Base-by-base conservation (phyloP, 306 rosid genomes). In the Cucurbita argyrosperma region DNA sequence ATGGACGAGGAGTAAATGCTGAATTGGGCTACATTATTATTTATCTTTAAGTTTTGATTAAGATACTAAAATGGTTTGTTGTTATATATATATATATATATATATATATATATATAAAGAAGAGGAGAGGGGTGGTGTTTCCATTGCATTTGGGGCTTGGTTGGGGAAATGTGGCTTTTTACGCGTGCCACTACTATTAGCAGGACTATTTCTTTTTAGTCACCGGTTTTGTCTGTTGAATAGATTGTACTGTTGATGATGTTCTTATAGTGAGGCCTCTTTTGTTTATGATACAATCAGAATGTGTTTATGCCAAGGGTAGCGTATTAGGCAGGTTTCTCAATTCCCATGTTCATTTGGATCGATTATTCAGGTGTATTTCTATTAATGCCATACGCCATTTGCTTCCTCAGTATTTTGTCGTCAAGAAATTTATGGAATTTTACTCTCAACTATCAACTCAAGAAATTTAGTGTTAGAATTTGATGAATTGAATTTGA, bases 1-100 rank as follows among this genome's bases (percentile, higher is more conserved):
- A 79, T 79, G 91, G 99, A 94, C 26, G 99, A 91, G 86, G 97
- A 90, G 76, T 87, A 84, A 78, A 45, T 43, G 38, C 4, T 43
- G n/a, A 21, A 10, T 43, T 66, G 72, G 11, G 38, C 0, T 7
- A 43, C 5, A 19, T 6, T 45, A 1, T 45, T 18, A 66, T 19
- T 19, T 45, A 66, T 64, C 30, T 18, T 11, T 11, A 42, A 66
- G n/a, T 45, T 66, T 45, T 45, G 16, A 21, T 66, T 11, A 19
- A 66, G 72, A 45, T 45, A 45, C 54, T 6, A 3, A 66, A 45
- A 66, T 66, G 38, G 53, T 45, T 66, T 45, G 72, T 19, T 43
- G 18, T 47, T 9, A 10, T 10, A 47, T 10, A 10, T 30, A 30
- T 26, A 21, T 21, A 21, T 21, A 21, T 21, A 21, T 21, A 21